Evolutionary conservation across 2,329 filamentous ascomycete genomes (phyloP), one percentile per base, ranked within the genome.

Genomic region (Trichoderma koningii): DNA sequence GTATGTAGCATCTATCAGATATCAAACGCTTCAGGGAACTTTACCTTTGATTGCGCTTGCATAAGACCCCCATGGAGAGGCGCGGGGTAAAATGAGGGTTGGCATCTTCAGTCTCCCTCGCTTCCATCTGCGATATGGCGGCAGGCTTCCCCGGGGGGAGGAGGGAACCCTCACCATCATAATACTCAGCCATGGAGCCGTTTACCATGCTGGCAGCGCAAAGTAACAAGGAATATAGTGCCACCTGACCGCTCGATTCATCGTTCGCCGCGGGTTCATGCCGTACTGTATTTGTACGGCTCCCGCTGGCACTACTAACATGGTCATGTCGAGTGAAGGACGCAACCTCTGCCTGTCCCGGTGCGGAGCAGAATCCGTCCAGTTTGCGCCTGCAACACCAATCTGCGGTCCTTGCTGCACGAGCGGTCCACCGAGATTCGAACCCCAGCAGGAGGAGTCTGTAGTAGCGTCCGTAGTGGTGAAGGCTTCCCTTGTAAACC

Each of bases 11-110:
- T 52, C 53, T 64, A 52, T 59, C 50, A 65, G 50, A 41, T 50
- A 55, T 56, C 55, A 50, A 65, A 45, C 56, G 9, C 30, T 44
- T 44, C 28, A 50, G 17, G 38, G 51, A 41, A 41, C 41, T 51
- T 42, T 42, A 55, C 55, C 55, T 65, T 50, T 45, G 50, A 65
- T 60, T 53, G 38, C 34, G 55, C 50, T n/a, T 62, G 64, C 56
- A 65, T 65, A 38, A 10, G 12, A 14, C 12, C 12, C 34, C 34
- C 34, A 47, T 41, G 42, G 44, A 56, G 61, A 62, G 61, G 57
- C 48, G 64, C 64, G 64, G 64, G 64, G 64, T 65, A 65, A 55
- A 59, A 52, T 21, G 45, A 44, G 30, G 55, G 51, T 30, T 50
- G 44, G 30, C 51, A 63, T 53, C 51, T 45, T 28, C 9, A 17